Base-by-base conservation (phyloP, 2,329 filamentous ascomycete genomes). In the Alternaria infectoria region DNA sequence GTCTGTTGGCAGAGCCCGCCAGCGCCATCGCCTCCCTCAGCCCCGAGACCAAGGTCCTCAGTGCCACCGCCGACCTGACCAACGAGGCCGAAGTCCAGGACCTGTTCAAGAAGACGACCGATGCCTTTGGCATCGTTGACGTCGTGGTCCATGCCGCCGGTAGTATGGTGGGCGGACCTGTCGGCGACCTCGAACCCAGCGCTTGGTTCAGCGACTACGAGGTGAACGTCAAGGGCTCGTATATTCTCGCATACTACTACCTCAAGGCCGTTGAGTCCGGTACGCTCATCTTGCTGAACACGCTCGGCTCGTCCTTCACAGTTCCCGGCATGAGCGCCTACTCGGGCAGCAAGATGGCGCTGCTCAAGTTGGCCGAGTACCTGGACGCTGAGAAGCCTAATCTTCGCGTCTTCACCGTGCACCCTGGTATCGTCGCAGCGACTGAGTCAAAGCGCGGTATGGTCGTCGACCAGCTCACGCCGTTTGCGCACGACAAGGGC, bases 341-440 rank as follows among this genome's bases (percentile, higher is more conserved):
- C 62, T 65, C 66, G 5, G 59, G 58, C 12, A 71, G 64, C 51
- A 75, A 75, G 60, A n/a, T 72, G 19, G 73, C 73, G 13, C 49
- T 65, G 28, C 43, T 66, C 52, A 65, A 64, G 45, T 61, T 74
- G 26, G 67, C 68, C 40, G 72, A 75, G 52, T 70, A 61, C 32
- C 62, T 75, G 10, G 65, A 69, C 56, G 60, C 55, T 15, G 71
- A 40, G 44, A 19, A 46, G 23, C 15, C 5, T 25, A 50, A 17
- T 19, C 25, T 50, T 28, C 47, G 25, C 25, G 6, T 50, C 26
- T 75, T 74, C 50, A 68, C 64, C 1, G 28, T 77, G 12, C 64
- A 69, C 40, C 73, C 70, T 15, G 73, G 73, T 21, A 69, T 75
- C 21, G 67, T 75, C 12, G 54, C 49, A 64, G 64, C 26, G 6